Evolutionary conservation across 2,329 filamentous ascomycete genomes (phyloP).

Genomic region (Botrytis medusae): DNA sequence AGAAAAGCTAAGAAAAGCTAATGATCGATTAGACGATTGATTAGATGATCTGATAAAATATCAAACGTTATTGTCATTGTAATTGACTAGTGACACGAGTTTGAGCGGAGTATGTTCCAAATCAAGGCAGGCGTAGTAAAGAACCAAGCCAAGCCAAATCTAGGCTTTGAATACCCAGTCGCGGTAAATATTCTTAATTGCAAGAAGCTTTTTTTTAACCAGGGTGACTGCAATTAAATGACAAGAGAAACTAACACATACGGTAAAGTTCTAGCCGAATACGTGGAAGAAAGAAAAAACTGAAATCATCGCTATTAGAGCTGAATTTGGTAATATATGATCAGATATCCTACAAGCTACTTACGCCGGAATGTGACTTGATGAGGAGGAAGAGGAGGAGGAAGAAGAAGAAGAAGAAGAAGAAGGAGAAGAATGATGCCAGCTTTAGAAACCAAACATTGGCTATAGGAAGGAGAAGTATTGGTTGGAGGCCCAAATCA

Average conservation of each 20-base stretch:
- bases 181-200: background rate
- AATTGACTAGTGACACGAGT: background rate
- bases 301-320: background rate
- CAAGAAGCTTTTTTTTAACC: background rate
- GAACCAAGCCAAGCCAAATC: background rate
- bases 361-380: too few species aligned
- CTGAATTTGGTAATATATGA: background rate
- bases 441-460: too few species aligned
- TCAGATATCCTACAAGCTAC: background rate
- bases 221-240: background rate
- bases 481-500: too few species aligned
- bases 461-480: too few species aligned
- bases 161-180: background rate
- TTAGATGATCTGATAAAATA: conserved; percentile 23
- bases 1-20: conserved; percentile 41
- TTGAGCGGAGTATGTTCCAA: background rate
- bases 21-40: background rate
- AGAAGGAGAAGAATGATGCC: background rate
- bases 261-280: background rate
- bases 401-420: too few species aligned
- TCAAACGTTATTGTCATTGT: background rate
- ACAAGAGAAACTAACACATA: background rate
- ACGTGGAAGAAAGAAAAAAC: background rate
- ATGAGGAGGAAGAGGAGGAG: too few species aligned
- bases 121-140: too few species aligned